Percentiles rank a stretch among this genome's conserved stretches.
Evolutionary conservation across 805 yeast species (phyloP).

Genomic region (Blastobotrys muscicola): DNA sequence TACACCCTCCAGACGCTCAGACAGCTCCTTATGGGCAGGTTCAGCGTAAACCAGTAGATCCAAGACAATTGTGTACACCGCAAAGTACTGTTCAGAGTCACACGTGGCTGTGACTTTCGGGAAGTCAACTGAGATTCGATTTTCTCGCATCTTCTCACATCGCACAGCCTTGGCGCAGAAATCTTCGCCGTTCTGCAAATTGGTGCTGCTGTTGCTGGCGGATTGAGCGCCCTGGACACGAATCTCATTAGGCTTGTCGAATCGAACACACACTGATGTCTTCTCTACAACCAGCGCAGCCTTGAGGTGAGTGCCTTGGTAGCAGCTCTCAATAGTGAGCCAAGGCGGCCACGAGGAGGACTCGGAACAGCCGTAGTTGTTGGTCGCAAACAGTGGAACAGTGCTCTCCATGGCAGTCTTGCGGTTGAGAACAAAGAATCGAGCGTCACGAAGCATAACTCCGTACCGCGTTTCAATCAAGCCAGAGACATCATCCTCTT

Average conservation of each 20-base stretch:
- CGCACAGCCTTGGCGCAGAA: slow-evolving; percentile 13
- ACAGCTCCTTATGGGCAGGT: slow-evolving; percentile 50
- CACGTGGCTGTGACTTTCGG: slow-evolving; percentile 60
- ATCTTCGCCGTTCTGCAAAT: slow-evolving; percentile 15
- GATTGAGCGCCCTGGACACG: slow-evolving; percentile 26
- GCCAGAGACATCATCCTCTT: slow-evolving; percentile 33
- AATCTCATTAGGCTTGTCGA: slow-evolving; percentile 43
- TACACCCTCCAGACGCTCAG: slow-evolving; percentile 55
- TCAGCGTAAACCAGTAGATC: slow-evolving; percentile 65
- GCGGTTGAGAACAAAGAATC: slow-evolving; percentile 56
- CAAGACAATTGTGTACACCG: slow-evolving; percentile 52
- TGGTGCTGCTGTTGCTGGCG: not conserved
- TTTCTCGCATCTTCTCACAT: slow-evolving; percentile 23
- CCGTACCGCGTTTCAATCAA: slow-evolving; percentile 62
- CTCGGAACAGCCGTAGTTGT: slow-evolving; percentile 50
- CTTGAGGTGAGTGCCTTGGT: slow-evolving; percentile 39
- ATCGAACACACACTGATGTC: slow-evolving; percentile 52
- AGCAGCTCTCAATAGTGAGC: slow-evolving; percentile 64
- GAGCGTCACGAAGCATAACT: slow-evolving; percentile 56
- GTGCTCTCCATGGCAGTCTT: slow-evolving; percentile 36
- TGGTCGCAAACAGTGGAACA: slow-evolving; percentile 36
- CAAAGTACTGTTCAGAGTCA: slow-evolving; percentile 64
- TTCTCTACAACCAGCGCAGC: slow-evolving; percentile 51
- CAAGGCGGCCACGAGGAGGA: slow-evolving; percentile 76
- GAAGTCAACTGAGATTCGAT: slow-evolving; percentile 51